A percentile compares a stretch with the other conserved stretches of the same genome.
Conservation (phyloP, 108 stramenopile genomes). For the Schizochytrium sp. region DNA sequence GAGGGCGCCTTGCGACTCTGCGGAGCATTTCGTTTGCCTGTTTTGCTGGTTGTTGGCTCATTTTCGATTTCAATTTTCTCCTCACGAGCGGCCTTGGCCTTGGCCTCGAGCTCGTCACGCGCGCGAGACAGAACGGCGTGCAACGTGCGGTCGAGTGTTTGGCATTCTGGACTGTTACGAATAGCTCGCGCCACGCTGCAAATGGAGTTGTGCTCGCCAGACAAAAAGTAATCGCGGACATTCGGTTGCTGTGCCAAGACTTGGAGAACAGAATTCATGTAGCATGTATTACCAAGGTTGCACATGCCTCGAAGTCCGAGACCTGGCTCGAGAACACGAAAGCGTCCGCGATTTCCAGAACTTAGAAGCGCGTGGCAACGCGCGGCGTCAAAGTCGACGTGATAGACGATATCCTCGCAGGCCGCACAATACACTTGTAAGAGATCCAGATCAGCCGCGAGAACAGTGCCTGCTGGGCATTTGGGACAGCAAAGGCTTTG, state of each 20-base stretch:
- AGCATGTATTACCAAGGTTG: slow-evolving; percentile 20
- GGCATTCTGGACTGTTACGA: background rate
- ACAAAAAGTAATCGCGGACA: background rate
- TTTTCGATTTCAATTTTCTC: background rate
- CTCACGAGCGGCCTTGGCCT: background rate
- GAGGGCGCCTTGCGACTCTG: background rate
- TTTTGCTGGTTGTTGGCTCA: background rate
- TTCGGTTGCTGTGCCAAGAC: background rate
- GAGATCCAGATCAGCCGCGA: background rate
- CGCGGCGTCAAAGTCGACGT: background rate
- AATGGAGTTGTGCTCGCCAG: background rate
- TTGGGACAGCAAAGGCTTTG: background rate
- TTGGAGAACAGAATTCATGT: slow-evolving; percentile 18
- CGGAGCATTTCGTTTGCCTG: background rate
- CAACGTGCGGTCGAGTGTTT: background rate
- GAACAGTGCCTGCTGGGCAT: background rate
- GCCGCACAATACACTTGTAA: background rate
- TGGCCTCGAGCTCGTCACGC: background rate
- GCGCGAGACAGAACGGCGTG: background rate
- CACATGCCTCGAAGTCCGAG: slow-evolving; percentile 2
- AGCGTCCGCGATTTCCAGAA: background rate
- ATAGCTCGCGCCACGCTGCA: background rate
- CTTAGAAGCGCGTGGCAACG: background rate
- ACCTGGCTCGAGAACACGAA: background rate
- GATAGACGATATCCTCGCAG: background rate